Evolutionary conservation across 345 rosid species (phyloP), one percentile per base, ranked within the genome.

Genomic region (Adansonia digitata): DNA sequence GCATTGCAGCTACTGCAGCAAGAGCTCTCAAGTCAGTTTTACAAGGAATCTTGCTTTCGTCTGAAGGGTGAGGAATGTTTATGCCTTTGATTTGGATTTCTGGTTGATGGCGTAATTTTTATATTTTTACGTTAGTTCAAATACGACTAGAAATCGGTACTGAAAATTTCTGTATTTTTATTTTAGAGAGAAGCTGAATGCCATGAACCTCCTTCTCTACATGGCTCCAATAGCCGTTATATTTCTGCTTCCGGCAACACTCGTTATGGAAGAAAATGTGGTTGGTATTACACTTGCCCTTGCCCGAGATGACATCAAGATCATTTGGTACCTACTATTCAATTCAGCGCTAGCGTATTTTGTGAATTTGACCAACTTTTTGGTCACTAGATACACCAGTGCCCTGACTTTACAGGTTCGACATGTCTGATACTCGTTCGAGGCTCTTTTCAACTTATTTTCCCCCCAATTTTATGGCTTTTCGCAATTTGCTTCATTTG

Each of bases 211-310:
- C 13, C 95, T 96, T 46, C 87, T 96, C 5, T 96, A 96, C 88
- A 96, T 96, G 99, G 97, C 98, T 76, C 99, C 99, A 0, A 84
- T 96, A 74, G 99, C 99, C 48, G 99, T 96, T 5, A 90, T 90
- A 34, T 86, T 92, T 74, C 89, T 96, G 59, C 92, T 96, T 4
- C 99, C 99, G 4, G 98, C 97, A 53, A 90, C 98, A 45, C 97
- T 96, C 76, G 74, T 90, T 37, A 96, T 96, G 98, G 99, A 96
- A 83, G 87, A 86, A 69, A 90, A 96, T 72, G 99, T 96, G 43
- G 94, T 96, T 13, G 97, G 99, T 37, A 96, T 96, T 43, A 86
- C 98, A 4, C 85, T 96, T 65, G 94, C 99, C 61, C 98, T 96
- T 68, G 98, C 99, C n/a, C 86, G 99, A 84, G 97, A 90, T 60